phyloP scores from a whole-genome alignment of 352 stramenopile genomes.

The Phytophthora aleatoria region DNA sequence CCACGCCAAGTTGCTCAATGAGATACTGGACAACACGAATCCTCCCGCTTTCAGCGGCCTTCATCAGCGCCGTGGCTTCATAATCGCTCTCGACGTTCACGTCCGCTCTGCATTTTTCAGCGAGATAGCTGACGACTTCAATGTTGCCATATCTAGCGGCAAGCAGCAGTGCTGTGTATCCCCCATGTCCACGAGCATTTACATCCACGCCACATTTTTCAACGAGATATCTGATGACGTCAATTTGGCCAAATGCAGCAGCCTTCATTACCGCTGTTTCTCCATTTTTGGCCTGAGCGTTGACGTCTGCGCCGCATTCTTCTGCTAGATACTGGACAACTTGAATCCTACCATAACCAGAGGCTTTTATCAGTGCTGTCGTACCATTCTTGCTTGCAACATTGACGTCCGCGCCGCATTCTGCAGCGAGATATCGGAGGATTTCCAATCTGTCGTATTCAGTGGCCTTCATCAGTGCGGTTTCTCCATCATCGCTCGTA shows the following conservation, averaged over 20 bases:
- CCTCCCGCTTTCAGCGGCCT: neutral
- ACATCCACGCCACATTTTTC: too few relatives aligned
- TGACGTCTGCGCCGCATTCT: slow-evolving; percentile 1
- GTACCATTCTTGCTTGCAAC: neutral
- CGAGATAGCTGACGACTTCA: too few relatives aligned
- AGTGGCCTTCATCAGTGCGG: slow-evolving; percentile 1
- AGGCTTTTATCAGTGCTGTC: slow-evolving; percentile 1
- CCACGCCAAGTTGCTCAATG: neutral
- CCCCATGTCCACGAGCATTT: too few relatives aligned
- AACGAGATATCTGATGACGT: too few relatives aligned
- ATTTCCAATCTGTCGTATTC: neutral
- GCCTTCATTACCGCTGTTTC: too few relatives aligned
- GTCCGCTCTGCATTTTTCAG: too few relatives aligned
- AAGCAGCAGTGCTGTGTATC: too few relatives aligned
- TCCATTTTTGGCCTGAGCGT: neutral
- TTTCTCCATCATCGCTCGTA: neutral
- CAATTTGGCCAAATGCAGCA: too few relatives aligned
- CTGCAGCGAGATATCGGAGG: slow-evolving; percentile 1
- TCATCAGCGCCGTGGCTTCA: neutral
- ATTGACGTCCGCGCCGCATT: slow-evolving; percentile 1
- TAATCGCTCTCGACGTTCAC: neutral
- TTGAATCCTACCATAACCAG: neutral
- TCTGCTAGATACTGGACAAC: slow-evolving; percentile 5
- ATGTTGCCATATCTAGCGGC: too few relatives aligned
- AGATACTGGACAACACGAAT: neutral